phyloP scores from a whole-genome alignment of 805 yeast genomes.

The Wickerhamiella azyma region DNA sequence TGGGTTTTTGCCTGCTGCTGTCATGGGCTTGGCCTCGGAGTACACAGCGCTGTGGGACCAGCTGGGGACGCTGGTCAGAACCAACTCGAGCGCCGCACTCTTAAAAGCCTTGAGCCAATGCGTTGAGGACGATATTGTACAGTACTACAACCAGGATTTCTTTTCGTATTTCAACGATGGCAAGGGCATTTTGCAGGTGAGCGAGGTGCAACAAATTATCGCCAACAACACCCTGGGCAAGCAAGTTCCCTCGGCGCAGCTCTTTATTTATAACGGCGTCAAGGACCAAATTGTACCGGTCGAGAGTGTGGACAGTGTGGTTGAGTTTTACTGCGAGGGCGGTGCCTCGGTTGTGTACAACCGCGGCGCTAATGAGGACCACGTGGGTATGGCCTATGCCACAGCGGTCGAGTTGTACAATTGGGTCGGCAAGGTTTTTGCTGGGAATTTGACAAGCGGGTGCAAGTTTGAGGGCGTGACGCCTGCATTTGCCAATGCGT shows the following conservation, averaged over 20 bases:
- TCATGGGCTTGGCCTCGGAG: conserved; percentile 19
- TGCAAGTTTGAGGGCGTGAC: conserved; percentile 1
- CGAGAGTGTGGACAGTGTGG: conserved; percentile 13
- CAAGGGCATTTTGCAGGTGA: conserved; percentile 11
- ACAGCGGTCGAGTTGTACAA: background rate
- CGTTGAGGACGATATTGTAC: conserved; percentile 9
- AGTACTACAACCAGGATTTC: conserved; percentile 13
- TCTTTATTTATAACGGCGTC: conserved; percentile 22
- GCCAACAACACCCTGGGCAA: conserved; percentile 17
- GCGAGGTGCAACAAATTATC: conserved; percentile 11
- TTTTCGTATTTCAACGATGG: conserved; percentile 16
- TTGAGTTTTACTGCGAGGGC: conserved; percentile 17
- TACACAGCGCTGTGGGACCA: conserved; percentile 14
- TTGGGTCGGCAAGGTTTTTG: background rate
- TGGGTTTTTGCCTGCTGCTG: conserved; percentile 19
- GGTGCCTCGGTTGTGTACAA: conserved; percentile 18
- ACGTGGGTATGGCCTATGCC: background rate
- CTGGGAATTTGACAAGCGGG: background rate
- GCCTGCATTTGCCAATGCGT: background rate
- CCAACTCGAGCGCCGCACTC: conserved; percentile 1
- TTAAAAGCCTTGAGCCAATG: conserved; percentile 13
- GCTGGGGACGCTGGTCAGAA: conserved; percentile 5
- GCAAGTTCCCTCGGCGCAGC: conserved; percentile 15
- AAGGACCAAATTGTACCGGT: conserved; percentile 20
- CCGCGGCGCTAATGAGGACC: conserved; percentile 11